These are phyloP conservation scores for Colletotrichum navitas DNA, from an alignment of 2,329 filamentous ascomycete genomes.

Conservation along the genomic window DNA sequence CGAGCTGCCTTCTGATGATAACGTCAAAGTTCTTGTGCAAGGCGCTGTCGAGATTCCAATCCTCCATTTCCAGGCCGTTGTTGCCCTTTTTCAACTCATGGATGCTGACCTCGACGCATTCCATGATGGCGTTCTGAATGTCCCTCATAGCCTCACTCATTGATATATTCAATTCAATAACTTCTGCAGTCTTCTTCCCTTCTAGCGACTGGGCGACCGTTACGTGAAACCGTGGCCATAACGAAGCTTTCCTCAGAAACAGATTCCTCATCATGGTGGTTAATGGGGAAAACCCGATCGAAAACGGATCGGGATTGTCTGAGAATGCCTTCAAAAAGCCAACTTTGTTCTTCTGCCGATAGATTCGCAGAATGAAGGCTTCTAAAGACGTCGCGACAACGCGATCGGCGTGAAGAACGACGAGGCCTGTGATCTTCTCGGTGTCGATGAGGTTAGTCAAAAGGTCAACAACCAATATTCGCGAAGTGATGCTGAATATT, in stretches of 20 bases:
- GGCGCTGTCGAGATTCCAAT: constrained; percentile 96
- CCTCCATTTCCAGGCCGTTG: constrained; percentile 90
- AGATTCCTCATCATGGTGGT: constrained; percentile 92
- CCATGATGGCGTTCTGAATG: constrained; percentile 94
- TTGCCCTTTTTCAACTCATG: constrained; percentile 94
- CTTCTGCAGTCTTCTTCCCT: constrained; percentile 92
- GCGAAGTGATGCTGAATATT: constrained; percentile 95
- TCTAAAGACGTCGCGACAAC: constrained; percentile 89
- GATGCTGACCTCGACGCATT: constrained; percentile 96
- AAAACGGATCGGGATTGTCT: constrained; percentile 92
- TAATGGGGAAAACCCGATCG: constrained; percentile 87
- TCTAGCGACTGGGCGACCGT: constrained; percentile 91
- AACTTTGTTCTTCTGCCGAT: constrained; percentile 91
- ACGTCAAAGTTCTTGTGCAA: constrained; percentile 93
- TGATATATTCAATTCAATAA: constrained; percentile 94
- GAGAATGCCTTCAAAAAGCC: constrained; percentile 98
- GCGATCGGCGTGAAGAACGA: constrained; percentile 90
- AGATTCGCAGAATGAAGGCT: constrained; percentile 94
- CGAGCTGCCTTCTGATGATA: constrained; percentile 87
- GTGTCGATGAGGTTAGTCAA: constrained; percentile 86
- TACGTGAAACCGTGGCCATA: constrained; percentile 95
- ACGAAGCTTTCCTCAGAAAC: constrained; percentile 86
- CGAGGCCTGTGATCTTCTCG: constrained; percentile 85
- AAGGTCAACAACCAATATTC: constrained; percentile 94
- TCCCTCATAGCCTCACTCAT: constrained; percentile 96